Conservation (phyloP, 78 protist species). For the Trichosphaerium sp. region DNA sequence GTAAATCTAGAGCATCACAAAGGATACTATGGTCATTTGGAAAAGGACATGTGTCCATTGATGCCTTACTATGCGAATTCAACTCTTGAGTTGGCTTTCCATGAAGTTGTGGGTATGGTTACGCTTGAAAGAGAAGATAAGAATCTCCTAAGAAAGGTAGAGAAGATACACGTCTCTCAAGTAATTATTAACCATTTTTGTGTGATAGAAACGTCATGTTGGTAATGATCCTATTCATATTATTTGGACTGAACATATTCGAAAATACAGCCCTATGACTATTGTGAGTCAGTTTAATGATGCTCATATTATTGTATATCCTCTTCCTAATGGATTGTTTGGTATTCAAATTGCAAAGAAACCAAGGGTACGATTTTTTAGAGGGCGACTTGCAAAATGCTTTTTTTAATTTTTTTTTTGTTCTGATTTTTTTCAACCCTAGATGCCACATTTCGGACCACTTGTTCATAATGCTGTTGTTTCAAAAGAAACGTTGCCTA, state of each 20-base stretch:
- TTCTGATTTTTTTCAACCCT: background rate
- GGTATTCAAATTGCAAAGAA: conserved; percentile 43
- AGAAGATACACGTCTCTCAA: conserved; percentile 6
- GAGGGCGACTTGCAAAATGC: too few relatives aligned
- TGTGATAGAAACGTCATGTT: conserved; percentile 66
- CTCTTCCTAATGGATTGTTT: conserved; percentile 66
- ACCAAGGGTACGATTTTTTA: conserved; percentile 14
- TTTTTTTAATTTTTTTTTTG: conserved; percentile 4
- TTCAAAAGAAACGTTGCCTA: conserved; percentile 36
- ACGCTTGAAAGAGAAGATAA: conserved; percentile 48
- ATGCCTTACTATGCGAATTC: conserved; percentile 63
- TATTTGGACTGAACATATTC: conserved; percentile 70
- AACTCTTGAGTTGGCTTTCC: conserved; percentile 72
- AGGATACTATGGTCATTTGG: conserved; percentile 71
- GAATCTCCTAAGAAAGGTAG: conserved; percentile 43
- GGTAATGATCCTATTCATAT: conserved; percentile 87
- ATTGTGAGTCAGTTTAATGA: conserved; percentile 67
- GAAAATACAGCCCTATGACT: conserved; percentile 61
- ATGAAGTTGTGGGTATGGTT: conserved; percentile 74
- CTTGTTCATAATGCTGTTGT: conserved; percentile 68
- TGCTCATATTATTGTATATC: conserved; percentile 76
- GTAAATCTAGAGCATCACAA: background rate
- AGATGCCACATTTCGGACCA: conserved; percentile 79
- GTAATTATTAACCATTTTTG: background rate
- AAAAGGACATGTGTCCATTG: conserved; percentile 40